These are phyloP conservation scores for Solanum hybrid DNA, from an alignment of 305 asterid species.

Conservation along the genomic window DNA sequence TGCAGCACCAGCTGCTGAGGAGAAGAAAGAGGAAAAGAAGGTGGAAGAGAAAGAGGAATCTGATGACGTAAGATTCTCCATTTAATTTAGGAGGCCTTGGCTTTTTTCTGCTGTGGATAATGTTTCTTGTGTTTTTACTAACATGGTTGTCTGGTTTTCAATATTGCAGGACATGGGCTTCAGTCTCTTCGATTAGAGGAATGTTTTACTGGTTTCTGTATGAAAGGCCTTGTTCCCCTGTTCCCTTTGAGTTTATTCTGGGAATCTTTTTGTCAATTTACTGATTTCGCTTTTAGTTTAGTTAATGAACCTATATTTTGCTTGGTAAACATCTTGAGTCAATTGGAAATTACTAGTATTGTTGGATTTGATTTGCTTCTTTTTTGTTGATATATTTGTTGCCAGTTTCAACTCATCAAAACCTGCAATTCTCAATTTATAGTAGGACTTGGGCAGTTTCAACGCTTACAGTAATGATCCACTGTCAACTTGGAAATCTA, in stretches of 20 bases:
- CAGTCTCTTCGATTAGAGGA: constrained; percentile 25
- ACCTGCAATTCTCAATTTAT: neutral
- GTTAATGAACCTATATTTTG: neutral
- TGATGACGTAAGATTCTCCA: constrained; percentile 19
- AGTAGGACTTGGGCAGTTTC: neutral
- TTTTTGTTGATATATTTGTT: neutral
- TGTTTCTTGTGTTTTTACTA: neutral
- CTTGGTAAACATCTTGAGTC: neutral
- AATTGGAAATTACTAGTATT: neutral
- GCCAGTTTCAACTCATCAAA: neutral
- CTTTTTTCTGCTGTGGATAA: neutral
- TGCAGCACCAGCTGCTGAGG: constrained; percentile 25
- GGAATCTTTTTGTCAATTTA: constrained; percentile 7
- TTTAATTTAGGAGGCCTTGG: neutral
- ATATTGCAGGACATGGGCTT: constrained; percentile 29
- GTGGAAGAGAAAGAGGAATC: constrained; percentile 36
- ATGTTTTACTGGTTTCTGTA: neutral
- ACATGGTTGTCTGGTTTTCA: neutral
- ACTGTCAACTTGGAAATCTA: neutral
- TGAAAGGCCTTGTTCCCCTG: neutral
- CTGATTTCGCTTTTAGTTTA: neutral
- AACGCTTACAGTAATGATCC: neutral
- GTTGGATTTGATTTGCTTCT: neutral
- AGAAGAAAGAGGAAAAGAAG: constrained; percentile 26
- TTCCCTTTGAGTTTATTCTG: neutral